Evolutionary conservation across 2,329 filamentous ascomycete genomes (phyloP), one percentile per base, ranked within the genome.

Genomic region (Arthroderma uncinatum): DNA sequence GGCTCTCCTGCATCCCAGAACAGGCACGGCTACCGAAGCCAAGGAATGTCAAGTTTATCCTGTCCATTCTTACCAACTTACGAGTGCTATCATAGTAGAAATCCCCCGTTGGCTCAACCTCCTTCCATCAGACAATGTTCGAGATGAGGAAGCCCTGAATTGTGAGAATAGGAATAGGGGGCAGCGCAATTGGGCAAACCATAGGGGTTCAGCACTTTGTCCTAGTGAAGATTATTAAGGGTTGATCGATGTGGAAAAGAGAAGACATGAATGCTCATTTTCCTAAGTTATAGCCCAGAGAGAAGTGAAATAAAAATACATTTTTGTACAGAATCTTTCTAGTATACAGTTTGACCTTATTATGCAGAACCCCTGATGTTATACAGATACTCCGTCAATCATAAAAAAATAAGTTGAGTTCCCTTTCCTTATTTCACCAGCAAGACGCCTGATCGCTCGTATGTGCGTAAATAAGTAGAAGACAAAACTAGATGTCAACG

Each of bases 321-420:
- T 34, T 50, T 34, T 33, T 30, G 33, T 50, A 50, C 47, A 56
- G 19, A 48, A n/a, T 16, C 33, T 42, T 10, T 23, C 53, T 58
- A 58, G 12, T 56, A 53, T 58, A 58, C 57, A 58, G 44, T 37
- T 54, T 16, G 23, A 30, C 47, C 25, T 30, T 9, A 21, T 6
- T 30, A 50, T 34, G 47, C 47, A 50, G 14, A 33, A 50, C 9
- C 25, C 47, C 47, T 16, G 25, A 16, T 50, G 25, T 30, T 50
- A 33, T 50, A 50, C 47, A 50, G 47, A 50, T 50, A 50, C 47
- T 34, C 47, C 47, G 14, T 50, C 47, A 50, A 50, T 30, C 25
- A 25, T 30, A 19, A 37, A 50, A 19, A 50, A 50, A 14, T 50
- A 50, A 50, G 47, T 50, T 16, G 47, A 50, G 47, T 30, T 50